phyloP scores from a whole-genome alignment of 148 eudicot species.

The Chenopodium formosanum region DNA sequence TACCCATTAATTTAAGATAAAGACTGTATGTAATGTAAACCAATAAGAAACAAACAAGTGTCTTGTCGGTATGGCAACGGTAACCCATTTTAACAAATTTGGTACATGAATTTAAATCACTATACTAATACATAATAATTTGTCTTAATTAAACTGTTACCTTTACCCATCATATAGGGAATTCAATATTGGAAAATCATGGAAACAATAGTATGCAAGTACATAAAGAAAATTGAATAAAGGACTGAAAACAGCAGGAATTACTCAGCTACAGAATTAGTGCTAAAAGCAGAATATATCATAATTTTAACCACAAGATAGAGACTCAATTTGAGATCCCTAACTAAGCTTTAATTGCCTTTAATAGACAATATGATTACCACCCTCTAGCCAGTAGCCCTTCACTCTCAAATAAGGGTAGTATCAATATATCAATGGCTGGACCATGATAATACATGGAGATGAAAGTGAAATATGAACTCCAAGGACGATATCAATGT shows the following conservation, averaged over 20 bases:
- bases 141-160: neutral
- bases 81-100: too few species aligned
- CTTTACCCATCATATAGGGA: too few species aligned
- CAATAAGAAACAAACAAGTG: too few species aligned
- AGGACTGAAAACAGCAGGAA: neutral
- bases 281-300: neutral
- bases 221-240: neutral
- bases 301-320: neutral
- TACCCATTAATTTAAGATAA: too few species aligned
- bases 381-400: neutral
- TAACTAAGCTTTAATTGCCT: neutral
- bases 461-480: neutral
- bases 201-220: neutral
- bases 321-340: neutral
- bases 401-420: neutral
- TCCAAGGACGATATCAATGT: neutral
- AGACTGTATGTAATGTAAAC: too few species aligned
- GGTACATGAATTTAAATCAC: too few species aligned
- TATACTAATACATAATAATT: neutral
- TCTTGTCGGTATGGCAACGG: too few species aligned
- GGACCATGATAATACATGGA: neutral
- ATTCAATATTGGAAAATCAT: too few species aligned
- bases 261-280: slow-evolving; percentile 1
- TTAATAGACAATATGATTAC: slow-evolving; percentile 2
- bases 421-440: neutral